Conservation (phyloP, 2,329 filamentous ascomycete species). For the Epichloe elymi region DNA sequence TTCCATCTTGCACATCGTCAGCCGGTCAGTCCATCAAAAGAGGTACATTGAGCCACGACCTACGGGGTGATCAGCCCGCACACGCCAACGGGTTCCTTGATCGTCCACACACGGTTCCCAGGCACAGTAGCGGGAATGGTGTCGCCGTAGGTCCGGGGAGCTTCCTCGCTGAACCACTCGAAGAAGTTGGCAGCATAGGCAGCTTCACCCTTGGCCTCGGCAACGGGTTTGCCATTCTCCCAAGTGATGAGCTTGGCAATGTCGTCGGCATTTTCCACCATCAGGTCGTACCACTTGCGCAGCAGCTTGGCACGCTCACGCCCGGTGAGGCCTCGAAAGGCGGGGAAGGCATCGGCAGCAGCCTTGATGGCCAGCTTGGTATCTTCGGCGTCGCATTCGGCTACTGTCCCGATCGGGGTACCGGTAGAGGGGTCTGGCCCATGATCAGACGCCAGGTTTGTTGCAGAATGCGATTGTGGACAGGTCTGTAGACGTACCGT, state of each 20-base stretch:
- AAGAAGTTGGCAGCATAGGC: slow-evolving; percentile 63
- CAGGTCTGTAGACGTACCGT: slow-evolving; percentile 33
- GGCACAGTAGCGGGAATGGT: slow-evolving; percentile 58
- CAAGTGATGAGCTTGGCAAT: slow-evolving; percentile 72
- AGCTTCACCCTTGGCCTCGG: slow-evolving; percentile 61
- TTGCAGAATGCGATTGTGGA: background rate
- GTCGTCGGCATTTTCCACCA: slow-evolving; percentile 67
- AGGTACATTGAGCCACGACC: background rate
- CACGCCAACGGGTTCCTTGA: slow-evolving; percentile 76
- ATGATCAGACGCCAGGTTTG: background rate
- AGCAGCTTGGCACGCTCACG: slow-evolving; percentile 63
- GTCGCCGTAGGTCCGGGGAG: slow-evolving; percentile 56
- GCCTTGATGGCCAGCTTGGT: slow-evolving; percentile 70
- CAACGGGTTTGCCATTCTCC: slow-evolving; percentile 79
- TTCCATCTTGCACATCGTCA: slow-evolving; percentile 49
- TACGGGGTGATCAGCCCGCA: slow-evolving; percentile 69
- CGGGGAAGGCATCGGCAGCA: slow-evolving; percentile 62
- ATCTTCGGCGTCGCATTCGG: slow-evolving; percentile 71
- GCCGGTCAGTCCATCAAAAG: background rate
- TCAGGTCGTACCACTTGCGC: slow-evolving; percentile 69
- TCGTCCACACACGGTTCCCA: slow-evolving; percentile 61
- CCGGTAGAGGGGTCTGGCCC: slow-evolving; percentile 63
- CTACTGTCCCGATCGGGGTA: slow-evolving; percentile 65
- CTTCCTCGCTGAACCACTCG: slow-evolving; percentile 74
- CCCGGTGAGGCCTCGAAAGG: slow-evolving; percentile 58